Evolutionary conservation across 495 filamentous ascomycete species (phyloP).

Genomic region (Xylaria intraflava): DNA sequence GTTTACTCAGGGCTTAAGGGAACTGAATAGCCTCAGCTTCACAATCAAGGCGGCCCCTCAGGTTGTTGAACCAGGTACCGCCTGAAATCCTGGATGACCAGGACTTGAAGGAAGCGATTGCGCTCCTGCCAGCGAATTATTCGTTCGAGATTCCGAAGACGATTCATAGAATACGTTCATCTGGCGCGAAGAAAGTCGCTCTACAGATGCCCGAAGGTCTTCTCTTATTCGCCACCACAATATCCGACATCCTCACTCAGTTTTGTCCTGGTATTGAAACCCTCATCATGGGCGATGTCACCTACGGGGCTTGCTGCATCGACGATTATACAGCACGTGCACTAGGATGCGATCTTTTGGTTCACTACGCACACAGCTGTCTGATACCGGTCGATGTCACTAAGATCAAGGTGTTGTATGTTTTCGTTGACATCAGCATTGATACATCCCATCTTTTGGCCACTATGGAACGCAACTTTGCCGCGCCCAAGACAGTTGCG

Average conservation of each 20-base stretch:
- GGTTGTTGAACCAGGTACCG: slow-evolving; percentile 85
- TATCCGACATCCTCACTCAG: slow-evolving; percentile 90
- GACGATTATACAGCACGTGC: slow-evolving; percentile 96
- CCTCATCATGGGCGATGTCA: slow-evolving; percentile 98
- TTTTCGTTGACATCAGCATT: slow-evolving; percentile 97
- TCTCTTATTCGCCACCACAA: slow-evolving; percentile 92
- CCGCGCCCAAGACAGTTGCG: slow-evolving; percentile 75
- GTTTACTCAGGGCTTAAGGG: background rate
- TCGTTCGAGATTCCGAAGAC: slow-evolving; percentile 98
- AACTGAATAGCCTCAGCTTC: slow-evolving; percentile 27
- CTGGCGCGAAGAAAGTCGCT: slow-evolving; percentile 69
- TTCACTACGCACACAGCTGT: slow-evolving; percentile 96
- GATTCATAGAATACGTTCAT: slow-evolving; percentile 82
- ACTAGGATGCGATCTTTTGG: slow-evolving; percentile 86
- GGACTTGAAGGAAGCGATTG: slow-evolving; percentile 83
- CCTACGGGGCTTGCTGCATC: slow-evolving; percentile 97
- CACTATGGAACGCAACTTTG: slow-evolving; percentile 85
- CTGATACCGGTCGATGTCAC: slow-evolving; percentile 94
- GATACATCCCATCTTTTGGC: slow-evolving; percentile 79
- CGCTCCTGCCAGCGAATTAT: slow-evolving; percentile 86
- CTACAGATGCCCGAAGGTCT: slow-evolving; percentile 96
- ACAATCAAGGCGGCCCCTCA: slow-evolving; percentile 59
- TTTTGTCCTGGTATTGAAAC: slow-evolving; percentile 91
- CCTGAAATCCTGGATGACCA: slow-evolving; percentile 76
- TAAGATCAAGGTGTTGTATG: slow-evolving; percentile 89